Conservation (phyloP, 2,329 filamentous ascomycete species). For the Fusarium buharicum region DNA sequence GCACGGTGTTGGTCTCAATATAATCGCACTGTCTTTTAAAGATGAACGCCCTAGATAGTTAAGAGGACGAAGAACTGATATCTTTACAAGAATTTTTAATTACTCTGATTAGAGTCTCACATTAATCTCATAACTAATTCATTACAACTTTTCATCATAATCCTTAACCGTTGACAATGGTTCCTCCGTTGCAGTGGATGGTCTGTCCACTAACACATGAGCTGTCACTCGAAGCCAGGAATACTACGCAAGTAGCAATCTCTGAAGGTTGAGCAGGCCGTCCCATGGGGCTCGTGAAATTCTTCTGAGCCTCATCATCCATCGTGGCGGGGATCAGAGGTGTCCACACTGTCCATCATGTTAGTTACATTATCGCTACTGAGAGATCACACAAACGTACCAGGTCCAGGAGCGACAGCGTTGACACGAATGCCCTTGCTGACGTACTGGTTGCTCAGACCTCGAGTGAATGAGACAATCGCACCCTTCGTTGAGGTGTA, state of each 20-base stretch:
- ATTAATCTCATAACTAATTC: background rate
- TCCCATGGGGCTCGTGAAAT: conserved; percentile 80
- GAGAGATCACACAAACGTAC: conserved; percentile 27
- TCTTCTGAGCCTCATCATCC: conserved; percentile 74
- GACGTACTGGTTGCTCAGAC: conserved; percentile 78
- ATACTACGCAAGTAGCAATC: conserved; percentile 84
- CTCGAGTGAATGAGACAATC: conserved; percentile 82
- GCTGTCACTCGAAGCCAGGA: conserved; percentile 79
- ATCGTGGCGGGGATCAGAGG: conserved; percentile 80
- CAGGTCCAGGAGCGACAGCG: conserved; percentile 77
- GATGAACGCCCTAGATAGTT: too few species aligned
- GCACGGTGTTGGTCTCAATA: background rate
- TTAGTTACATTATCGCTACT: conserved; percentile 6
- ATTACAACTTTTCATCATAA: background rate
- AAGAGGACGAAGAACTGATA: background rate
- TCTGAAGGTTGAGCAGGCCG: conserved; percentile 82
- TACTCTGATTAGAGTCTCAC: background rate
- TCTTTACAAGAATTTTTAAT: background rate
- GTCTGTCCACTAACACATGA: conserved; percentile 78
- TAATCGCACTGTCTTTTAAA: background rate
- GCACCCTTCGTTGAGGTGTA: conserved; percentile 85
- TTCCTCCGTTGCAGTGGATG: conserved; percentile 64
- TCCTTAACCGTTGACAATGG: conserved; percentile 59
- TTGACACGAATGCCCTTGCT: conserved; percentile 80
- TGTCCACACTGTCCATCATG: conserved; percentile 68